Percentiles rank a stretch among this genome's conserved stretches.
Conservation (phyloP, 768 basidiomycete species). For the Phallus indusiatus region DNA sequence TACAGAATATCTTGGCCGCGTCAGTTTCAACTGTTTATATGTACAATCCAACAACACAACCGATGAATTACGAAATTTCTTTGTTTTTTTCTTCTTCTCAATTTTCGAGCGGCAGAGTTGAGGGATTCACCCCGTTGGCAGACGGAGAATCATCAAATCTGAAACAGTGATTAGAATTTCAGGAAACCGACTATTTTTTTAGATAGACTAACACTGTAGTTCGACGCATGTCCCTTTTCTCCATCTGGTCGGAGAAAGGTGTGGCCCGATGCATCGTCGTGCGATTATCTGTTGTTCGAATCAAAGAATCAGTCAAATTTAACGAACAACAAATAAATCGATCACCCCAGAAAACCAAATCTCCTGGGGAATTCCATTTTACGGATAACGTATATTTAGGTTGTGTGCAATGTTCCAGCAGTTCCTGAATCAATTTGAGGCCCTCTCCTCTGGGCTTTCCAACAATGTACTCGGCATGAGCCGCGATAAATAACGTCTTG, state of each 20-base stretch:
- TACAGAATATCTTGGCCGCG: no score
- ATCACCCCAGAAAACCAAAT: conserved; percentile 14
- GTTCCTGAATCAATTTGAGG: conserved; percentile 13
- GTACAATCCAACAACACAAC: neutral
- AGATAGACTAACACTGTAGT: conserved; percentile 12
- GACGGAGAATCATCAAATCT: neutral
- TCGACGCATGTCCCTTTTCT: conserved; percentile 16
- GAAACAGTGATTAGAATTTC: neutral
- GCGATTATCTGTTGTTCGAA: conserved; percentile 6
- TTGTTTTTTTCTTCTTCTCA: neutral
- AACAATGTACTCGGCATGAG: conserved; percentile 13
- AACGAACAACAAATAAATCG: neutral
- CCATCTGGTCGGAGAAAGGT: conserved; percentile 17
- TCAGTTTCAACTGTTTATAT: no score
- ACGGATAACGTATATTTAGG: conserved; percentile 13
- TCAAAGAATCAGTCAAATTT: neutral
- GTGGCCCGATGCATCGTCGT: conserved; percentile 13
- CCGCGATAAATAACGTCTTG: conserved; percentile 15
- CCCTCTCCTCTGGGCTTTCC: conserved; percentile 12
- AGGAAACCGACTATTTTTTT: neutral
- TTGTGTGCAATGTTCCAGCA: conserved; percentile 14
- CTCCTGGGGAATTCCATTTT: conserved; percentile 12
- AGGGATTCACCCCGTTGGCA: neutral
- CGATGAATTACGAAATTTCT: neutral
- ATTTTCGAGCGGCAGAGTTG: neutral